phyloP scores from a whole-genome alignment of 352 stramenopile species.

The Pilasporangium apinafurcum region DNA sequence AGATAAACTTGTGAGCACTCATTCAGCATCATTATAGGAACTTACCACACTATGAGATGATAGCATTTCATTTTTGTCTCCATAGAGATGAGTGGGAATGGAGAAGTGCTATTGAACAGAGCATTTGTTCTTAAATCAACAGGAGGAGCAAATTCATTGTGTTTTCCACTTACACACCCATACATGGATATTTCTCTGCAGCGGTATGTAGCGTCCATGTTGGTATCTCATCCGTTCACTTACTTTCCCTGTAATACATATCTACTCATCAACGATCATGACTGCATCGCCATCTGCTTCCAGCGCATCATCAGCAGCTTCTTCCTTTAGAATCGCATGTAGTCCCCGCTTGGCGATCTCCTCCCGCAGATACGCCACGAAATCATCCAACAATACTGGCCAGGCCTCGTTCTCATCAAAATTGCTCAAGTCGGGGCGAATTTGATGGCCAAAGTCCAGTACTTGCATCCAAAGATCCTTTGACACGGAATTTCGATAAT shows the following conservation, averaged over 20 bases:
- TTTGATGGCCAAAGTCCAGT: conserved; percentile 75
- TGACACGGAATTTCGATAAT: conserved; percentile 75
- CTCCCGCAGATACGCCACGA: conserved; percentile 62
- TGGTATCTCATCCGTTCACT: too few relatives aligned
- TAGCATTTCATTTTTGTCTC: too few relatives aligned
- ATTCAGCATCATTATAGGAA: too few relatives aligned
- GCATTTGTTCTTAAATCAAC: too few relatives aligned
- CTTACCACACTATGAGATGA: too few relatives aligned
- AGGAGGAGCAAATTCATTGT: too few relatives aligned
- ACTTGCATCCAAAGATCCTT: conserved; percentile 85
- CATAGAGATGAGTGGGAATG: too few relatives aligned
- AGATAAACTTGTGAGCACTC: too few relatives aligned
- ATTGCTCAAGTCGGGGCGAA: conserved; percentile 67
- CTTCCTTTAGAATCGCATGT: conserved; percentile 31
- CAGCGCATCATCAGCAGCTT: conserved; percentile 12
- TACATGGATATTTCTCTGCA: too few relatives aligned
- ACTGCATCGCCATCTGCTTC: conserved; percentile 28
- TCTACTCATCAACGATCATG: conserved; percentile 51
- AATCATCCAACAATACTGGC: conserved; percentile 84
- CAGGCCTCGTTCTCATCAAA: conserved; percentile 86
- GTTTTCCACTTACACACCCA: too few relatives aligned
- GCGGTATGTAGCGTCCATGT: too few relatives aligned
- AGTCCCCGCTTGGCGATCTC: conserved; percentile 36
- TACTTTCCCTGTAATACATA: neutral
- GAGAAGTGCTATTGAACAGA: too few relatives aligned